Conservation (phyloP, 2,329 filamentous ascomycete species). For the Metarhizium robertsii region DNA sequence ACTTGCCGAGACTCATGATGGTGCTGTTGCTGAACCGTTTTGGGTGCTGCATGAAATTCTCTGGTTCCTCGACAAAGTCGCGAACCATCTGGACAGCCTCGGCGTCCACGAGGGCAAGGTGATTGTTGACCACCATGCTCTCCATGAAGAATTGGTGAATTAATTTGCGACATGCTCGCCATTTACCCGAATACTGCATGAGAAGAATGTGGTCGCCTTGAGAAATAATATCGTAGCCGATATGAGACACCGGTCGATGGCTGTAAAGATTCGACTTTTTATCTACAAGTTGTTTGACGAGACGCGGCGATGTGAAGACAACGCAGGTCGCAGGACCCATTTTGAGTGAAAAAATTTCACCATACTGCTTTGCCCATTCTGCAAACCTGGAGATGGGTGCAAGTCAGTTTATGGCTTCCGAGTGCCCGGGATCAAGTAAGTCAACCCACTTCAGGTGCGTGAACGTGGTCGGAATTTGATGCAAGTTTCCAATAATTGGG, state of each 20-base stretch:
- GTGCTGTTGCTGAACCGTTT: conserved; percentile 40
- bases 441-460: conserved; percentile 6
- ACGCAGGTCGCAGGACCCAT: conserved; percentile 28
- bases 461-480: conserved; percentile 10
- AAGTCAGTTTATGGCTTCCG: not conserved
- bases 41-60: conserved; percentile 35
- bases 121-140: conserved; percentile 30
- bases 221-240: conserved; percentile 31
- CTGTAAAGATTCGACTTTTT: conserved; percentile 28
- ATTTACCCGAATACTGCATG: conserved; percentile 13
- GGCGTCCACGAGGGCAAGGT: conserved; percentile 33
- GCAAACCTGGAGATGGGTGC: not conserved
- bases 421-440: conserved; percentile 19
- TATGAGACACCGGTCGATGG: conserved; percentile 30
- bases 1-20: conserved; percentile 26
- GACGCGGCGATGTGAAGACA: conserved; percentile 18
- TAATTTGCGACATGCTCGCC: conserved; percentile 35
- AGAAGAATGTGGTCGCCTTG: conserved; percentile 33
- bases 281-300: not conserved
- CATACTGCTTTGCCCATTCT: conserved; percentile 32
- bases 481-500: conserved; percentile 31
- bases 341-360: conserved; percentile 33
- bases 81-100: conserved; percentile 37
- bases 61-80: conserved; percentile 31
- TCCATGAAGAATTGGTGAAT: conserved; percentile 37